Evolutionary conservation across 2,329 filamentous ascomycete genomes (phyloP).

Genomic region (Stylonectria norvegica): DNA sequence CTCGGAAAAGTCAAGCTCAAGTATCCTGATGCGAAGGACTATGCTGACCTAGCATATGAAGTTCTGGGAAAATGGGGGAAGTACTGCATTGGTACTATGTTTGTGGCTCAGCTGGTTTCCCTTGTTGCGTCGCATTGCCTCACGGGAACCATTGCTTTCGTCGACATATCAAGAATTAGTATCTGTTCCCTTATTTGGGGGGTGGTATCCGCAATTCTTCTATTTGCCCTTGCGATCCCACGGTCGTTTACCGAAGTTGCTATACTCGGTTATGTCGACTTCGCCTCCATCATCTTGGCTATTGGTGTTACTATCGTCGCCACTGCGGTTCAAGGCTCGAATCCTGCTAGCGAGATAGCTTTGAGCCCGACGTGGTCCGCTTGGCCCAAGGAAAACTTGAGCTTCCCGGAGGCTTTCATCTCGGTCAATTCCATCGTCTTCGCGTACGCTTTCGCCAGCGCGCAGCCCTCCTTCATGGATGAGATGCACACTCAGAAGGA

Average conservation of each 20-base stretch:
- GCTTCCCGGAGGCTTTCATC: conserved; percentile 51
- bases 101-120: conserved; percentile 56
- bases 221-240: conserved; percentile 37
- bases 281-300: conserved; percentile 51
- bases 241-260: conserved; percentile 38
- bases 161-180: conserved; percentile 39
- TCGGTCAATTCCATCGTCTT: conserved; percentile 52
- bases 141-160: conserved; percentile 62
- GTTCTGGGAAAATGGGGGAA: conserved; percentile 54
- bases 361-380: conserved; percentile 27
- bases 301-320: conserved; percentile 40
- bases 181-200: conserved; percentile 27
- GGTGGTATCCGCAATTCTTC: conserved; percentile 36
- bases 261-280: conserved; percentile 36
- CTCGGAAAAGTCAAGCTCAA: conserved; percentile 34
- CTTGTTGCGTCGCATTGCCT: conserved; percentile 62
- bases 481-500: conserved; percentile 32
- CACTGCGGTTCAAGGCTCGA: conserved; percentile 3
- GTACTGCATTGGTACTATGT: conserved; percentile 42
- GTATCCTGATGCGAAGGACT: conserved; percentile 54
- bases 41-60: conserved; percentile 60
- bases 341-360: neutral
- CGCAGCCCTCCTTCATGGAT: conserved; percentile 10
- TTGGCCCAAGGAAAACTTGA: conserved; percentile 37
- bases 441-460: conserved; percentile 11